Percentiles rank a stretch among this genome's conserved stretches.
These are phyloP conservation scores for Rhizopogon salebrosus DNA, from an alignment of 768 basidiomycete genomes.

Conservation along the genomic window DNA sequence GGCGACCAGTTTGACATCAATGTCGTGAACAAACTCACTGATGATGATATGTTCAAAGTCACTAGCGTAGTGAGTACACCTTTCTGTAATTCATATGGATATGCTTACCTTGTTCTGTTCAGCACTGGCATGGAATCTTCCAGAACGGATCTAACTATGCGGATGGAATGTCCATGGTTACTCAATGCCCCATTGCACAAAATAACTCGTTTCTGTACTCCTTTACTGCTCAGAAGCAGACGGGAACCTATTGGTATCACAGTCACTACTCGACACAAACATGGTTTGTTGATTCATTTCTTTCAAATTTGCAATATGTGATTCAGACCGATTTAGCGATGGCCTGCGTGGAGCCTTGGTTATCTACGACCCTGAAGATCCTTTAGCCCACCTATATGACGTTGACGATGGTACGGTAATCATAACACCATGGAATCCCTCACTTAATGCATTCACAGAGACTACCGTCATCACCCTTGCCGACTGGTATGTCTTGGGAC, in stretches of 20 bases:
- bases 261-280: slow-evolving; percentile 15
- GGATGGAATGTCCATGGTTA: slow-evolving; percentile 32
- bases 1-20: slow-evolving; percentile 14
- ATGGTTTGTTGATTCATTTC: not conserved
- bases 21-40: slow-evolving; percentile 11
- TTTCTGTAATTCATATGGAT: not conserved
- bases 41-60: slow-evolving; percentile 14
- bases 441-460: slow-evolving; percentile 16
- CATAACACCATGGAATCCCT: not conserved
- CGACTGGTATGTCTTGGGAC: slow-evolving; percentile 26
- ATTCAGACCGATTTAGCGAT: slow-evolving; percentile 29
- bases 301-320: slow-evolving; percentile 17
- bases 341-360: slow-evolving; percentile 8
- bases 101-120: slow-evolving; percentile 5
- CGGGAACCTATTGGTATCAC: slow-evolving; percentile 36
- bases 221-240: slow-evolving; percentile 25
- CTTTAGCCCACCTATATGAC: slow-evolving; percentile 10
- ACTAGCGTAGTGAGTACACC: slow-evolving; percentile 13
- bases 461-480: slow-evolving; percentile 29
- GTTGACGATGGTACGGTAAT: slow-evolving; percentile 13
- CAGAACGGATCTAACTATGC: slow-evolving; percentile 16
- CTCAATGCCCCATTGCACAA: slow-evolving; percentile 33
- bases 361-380: slow-evolving; percentile 17
- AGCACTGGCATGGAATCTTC: slow-evolving; percentile 22
- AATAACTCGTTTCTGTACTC: slow-evolving; percentile 31